Base-by-base conservation (phyloP, 345 rosid species). In the Fremontodendron californicum region DNA sequence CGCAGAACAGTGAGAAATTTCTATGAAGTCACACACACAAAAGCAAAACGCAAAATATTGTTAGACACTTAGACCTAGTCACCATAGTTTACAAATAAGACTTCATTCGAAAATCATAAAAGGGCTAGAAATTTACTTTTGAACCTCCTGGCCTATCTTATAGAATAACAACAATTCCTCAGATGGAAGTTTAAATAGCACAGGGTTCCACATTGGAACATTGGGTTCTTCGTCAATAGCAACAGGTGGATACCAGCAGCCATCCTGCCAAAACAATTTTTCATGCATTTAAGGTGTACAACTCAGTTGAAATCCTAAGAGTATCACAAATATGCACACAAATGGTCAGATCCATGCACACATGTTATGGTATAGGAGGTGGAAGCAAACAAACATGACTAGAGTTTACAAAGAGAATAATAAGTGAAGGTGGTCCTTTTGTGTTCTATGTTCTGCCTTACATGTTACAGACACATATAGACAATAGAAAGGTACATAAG, bases 141-240 rank as follows among this genome's bases (percentile, higher is more conserved):
- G 94, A 81, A 94, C 88, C 66, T 94, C 95, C 82, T 87, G 93
- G 75, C 98, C 97, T 7, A 91, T 81, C 90, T 93, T 94, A 81
- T 91, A 91, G 86, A 94, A 93, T 80, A 94, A 76, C 78, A 94
- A 81, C 79, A 94, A 78, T 84, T 91, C 97, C 76, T 86, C 85
- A 21, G 95, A 88, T 45, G 93, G 89, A 82, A 93, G 87, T 74
- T 87, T 93, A 81, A 87, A 94, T 75, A 94, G 86, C 45, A 91
- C 97, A 78, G 98, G 98, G 78, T 93, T 94, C 93, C 94, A 93
- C 98, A 93, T 84, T 35, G 97, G 97, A 79, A 91, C 90, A 82
- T 87, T 86, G 51, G 85, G 87, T 80, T 93, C 83, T 87, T 94
- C 92, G 78, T 94, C 98, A 13, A 62, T 82, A 16, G 87, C 77